Evolutionary conservation across 1,284 basidiomycete genomes (phyloP), one percentile per base, ranked within the genome.

Genomic region (Ustilago nuda): DNA sequence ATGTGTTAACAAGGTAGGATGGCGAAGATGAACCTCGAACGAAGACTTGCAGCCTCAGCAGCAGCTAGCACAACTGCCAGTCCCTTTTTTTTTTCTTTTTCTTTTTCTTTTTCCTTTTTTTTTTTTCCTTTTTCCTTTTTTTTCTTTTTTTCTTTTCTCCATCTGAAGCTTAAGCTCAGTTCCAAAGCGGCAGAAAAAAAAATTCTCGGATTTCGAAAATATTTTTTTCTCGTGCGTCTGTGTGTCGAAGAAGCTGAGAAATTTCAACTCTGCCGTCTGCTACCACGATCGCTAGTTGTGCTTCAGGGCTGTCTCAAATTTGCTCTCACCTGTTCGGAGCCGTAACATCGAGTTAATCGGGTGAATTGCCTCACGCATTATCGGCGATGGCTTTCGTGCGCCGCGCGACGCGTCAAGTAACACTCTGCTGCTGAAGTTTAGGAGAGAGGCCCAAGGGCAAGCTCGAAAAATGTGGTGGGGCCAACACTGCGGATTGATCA

Each of bases 381-480:
- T 72, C 70, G 70, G 70, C 64, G 70, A 72, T 72, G 23, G 2
- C 1, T 15, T 13, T 19, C 12, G 23, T 60, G 64, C 61, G 61
- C 41, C 64, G 65, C 72, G 68, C 72, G 72, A 71, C 72, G 67
- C 67, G 67, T 67, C 57, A 75, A 65, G 67, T 52, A 55, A 54
- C 58, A 55, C 53, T 39, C 53, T 53, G 8, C 8, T 2, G 43
- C 43, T 33, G 19, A 41, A 27, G 54, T 19, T 52, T 56, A 39
- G 19, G 50, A 33, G 48, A 50, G 15, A 17, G 43, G 23, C 35
- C 23, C 33, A 15, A 27, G 23, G 23, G 23, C 39, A 30, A 51
- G 48, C 56, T 39, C 30, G 30, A 72, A 72, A 27, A 66, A 66
- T 30, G 46, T 56, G 56, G 37, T 54, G 51, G 11, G 63, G 67